Percentiles rank a stretch among this genome's conserved stretches.
Evolutionary conservation across 192 early-diverging fungal species (phyloP).

Genomic region (Entomortierella parvispora): DNA sequence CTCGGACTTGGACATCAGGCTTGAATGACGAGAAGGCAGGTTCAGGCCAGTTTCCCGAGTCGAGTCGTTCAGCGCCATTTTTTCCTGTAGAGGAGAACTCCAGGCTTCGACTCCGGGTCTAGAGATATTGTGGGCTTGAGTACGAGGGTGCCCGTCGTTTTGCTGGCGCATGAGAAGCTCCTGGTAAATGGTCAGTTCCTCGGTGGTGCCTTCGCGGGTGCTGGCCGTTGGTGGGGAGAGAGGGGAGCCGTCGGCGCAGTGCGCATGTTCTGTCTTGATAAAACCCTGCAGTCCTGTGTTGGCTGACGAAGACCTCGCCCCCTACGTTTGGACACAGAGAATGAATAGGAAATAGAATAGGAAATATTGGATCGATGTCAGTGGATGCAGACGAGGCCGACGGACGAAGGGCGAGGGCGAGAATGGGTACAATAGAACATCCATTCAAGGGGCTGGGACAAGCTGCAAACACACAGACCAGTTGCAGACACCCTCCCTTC

Average conservation of each 20-base stretch:
- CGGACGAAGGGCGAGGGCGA: background rate
- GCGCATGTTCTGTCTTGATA: constrained; percentile 12
- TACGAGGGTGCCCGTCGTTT: constrained; percentile 27
- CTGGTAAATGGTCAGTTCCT: constrained; percentile 45
- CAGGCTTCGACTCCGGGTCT: too few species aligned
- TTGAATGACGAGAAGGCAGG: too few species aligned
- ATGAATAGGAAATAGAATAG: background rate
- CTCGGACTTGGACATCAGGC: too few species aligned
- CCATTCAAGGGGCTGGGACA: too few species aligned
- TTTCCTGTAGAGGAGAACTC: too few species aligned
- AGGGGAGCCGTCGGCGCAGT: constrained; percentile 25
- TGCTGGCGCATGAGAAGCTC: constrained; percentile 31
- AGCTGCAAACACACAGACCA: too few species aligned
- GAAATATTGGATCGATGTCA: too few species aligned
- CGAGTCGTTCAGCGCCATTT: too few species aligned
- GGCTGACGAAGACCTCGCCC: background rate
- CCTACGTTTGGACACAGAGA: background rate
- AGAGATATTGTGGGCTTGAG: background rate
- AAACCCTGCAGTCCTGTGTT: constrained; percentile 6
- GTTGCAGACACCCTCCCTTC: too few species aligned
- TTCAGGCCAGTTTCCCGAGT: too few species aligned
- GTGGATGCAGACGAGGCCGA: background rate
- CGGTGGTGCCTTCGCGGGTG: constrained; percentile 45
- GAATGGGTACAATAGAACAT: constrained; percentile 1
- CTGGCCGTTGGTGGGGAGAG: constrained; percentile 40